Percentiles rank a stretch among this genome's conserved stretches.
Evolutionary conservation across 2,329 filamentous ascomycete species (phyloP).

Genomic region (Fusarium bulbicola): DNA sequence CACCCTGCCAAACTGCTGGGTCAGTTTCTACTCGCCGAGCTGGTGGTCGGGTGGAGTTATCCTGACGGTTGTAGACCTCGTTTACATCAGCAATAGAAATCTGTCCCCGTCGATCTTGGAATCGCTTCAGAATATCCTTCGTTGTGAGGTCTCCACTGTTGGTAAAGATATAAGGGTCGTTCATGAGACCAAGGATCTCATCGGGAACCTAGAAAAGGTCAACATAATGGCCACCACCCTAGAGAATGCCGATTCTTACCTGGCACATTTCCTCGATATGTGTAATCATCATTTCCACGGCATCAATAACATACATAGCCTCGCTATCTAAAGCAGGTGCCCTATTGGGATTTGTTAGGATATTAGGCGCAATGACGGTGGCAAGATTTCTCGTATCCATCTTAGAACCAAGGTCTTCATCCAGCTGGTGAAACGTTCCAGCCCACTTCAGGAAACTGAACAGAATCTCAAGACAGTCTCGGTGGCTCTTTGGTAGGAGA

Average conservation of each 20-base stretch:
- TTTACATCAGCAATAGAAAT: constrained; percentile 69
- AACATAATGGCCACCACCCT: constrained; percentile 3
- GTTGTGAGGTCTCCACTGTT: constrained; percentile 88
- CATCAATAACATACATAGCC: constrained; percentile 92
- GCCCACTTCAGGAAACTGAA: constrained; percentile 98
- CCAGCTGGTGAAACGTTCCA: constrained; percentile 94
- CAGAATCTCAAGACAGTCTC: constrained; percentile 93
- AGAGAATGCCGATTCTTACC: constrained; percentile 65
- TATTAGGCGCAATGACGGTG: constrained; percentile 96
- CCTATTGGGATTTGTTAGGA: constrained; percentile 78
- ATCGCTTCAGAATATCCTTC: constrained; percentile 95
- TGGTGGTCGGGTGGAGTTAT: constrained; percentile 64
- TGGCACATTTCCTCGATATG: constrained; percentile 97
- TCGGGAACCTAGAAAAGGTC: constrained; percentile 78
- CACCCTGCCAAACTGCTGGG: constrained; percentile 82
- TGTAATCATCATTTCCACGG: constrained; percentile 88
- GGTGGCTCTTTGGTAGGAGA: constrained; percentile 88
- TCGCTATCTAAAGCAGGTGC: constrained; percentile 79
- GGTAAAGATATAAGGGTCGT: constrained; percentile 83
- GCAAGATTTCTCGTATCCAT: constrained; percentile 99
- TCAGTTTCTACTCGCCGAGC: constrained; percentile 84
- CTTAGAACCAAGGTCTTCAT: constrained; percentile 96
- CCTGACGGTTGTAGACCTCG: constrained; percentile 65
- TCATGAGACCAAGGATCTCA: constrained; percentile 86
- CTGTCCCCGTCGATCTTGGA: constrained; percentile 76